phyloP scores from a whole-genome alignment of 1,284 basidiomycete genomes.

The Gymnopus androsaceus region DNA sequence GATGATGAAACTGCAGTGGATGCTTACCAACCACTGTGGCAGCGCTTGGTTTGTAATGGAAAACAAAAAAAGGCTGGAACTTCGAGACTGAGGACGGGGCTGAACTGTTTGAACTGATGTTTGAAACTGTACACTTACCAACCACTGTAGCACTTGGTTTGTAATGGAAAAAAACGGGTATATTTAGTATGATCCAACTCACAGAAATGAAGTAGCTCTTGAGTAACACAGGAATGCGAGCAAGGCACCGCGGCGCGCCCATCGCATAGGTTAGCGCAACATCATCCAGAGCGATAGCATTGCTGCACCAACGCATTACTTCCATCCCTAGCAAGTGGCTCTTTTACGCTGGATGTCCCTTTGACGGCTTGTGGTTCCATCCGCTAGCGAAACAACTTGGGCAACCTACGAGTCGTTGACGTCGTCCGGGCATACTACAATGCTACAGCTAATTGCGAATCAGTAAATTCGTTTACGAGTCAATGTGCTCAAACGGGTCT shows the following conservation, averaged over 20 bases:
- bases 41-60: too few species aligned
- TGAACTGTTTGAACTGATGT: too few species aligned
- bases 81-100: too few species aligned
- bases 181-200: too few species aligned
- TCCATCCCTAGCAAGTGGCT: constrained; percentile 10
- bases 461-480: constrained; percentile 15
- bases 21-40: too few species aligned
- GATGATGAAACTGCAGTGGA: too few species aligned
- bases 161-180: too few species aligned
- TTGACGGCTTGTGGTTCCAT: constrained; percentile 17
- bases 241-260: neutral
- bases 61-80: too few species aligned
- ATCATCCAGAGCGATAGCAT: neutral
- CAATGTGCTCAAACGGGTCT: constrained; percentile 18
- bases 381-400: constrained; percentile 12
- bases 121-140: too few species aligned
- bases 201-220: too few species aligned
- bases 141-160: too few species aligned
- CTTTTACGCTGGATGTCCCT: constrained; percentile 1
- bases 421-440: constrained; percentile 12
- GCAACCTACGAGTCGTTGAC: constrained; percentile 12
- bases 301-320: neutral
- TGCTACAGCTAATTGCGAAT: constrained; percentile 9
- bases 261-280: too few species aligned
- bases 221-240: neutral